Base-by-base conservation (phyloP, 2,329 filamentous ascomycete genomes). In the Blastomyces gilchristii region DNA sequence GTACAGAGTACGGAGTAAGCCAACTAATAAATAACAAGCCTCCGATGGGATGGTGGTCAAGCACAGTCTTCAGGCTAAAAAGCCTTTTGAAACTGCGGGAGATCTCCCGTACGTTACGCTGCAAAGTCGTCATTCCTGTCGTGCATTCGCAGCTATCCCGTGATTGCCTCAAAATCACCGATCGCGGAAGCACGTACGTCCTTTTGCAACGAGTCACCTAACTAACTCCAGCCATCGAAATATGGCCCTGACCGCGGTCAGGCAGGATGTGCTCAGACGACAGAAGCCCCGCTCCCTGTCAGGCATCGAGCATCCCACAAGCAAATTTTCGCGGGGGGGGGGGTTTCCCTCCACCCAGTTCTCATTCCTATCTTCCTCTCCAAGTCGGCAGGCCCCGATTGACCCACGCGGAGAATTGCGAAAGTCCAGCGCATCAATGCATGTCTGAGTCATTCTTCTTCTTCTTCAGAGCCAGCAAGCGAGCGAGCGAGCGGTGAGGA, bases 371-470 rank as follows among this genome's bases (percentile, higher is more conserved):
- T 39, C 18, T 31, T 4, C 9, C n/a, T 22, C 52, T 3, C 12
- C 34, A 41, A 57, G 25, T 41, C 54, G 37, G 34, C n/a, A 34
- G 54, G 6, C 9, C 34, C 54, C 52, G 52, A 56, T 31, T 9
- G 31, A 9, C 12, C 8, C 28, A 37, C 37, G 31, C 31, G 52
- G 52, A 31, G 52, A 37, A 56, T 34, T 34, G 22, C 28, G 18
- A 37, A 3, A 8, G 16, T 37, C 54, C 37, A 57, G 16, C 37
- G n/a, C 54, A 57, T 41, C 34, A 41, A 41, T 41, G 54, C 54
- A 57, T 57, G 54, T 57, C 54, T 57, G 54, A 57, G 54, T 57
- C 54, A 57, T 57, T 37, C 28, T 31, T 31, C 28, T 31, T 31
- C 28, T 34, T 57, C 41, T 16, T 6, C 12, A 43, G 12, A 9